These are phyloP conservation scores for Closterium sp. DNA, from an alignment of 139 green algal species.

Conservation along the genomic window DNA sequence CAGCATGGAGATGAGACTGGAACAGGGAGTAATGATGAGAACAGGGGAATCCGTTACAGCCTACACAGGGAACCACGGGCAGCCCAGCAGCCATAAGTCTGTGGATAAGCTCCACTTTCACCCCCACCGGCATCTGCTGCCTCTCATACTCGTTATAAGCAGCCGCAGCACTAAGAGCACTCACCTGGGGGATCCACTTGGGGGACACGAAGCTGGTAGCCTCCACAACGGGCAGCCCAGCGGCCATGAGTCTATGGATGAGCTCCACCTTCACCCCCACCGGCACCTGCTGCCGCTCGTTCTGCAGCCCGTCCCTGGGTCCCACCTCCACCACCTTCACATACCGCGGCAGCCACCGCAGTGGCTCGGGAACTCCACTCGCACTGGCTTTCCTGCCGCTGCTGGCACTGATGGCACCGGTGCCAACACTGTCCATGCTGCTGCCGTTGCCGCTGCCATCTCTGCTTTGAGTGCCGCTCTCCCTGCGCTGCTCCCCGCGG, in stretches of 20 bases:
- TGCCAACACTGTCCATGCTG: neutral
- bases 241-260: slow-evolving; percentile 65
- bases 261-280: slow-evolving; percentile 73
- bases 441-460: neutral
- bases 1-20: no score
- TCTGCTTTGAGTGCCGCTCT: no score
- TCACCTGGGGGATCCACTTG: slow-evolving; percentile 59
- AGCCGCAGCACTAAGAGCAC: neutral
- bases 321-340: slow-evolving; percentile 77
- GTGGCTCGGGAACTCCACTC: neutral
- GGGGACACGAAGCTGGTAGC: slow-evolving; percentile 85
- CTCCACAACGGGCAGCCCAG: slow-evolving; percentile 73
- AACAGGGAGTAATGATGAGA: neutral
- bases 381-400: neutral
- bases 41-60: neutral
- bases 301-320: slow-evolving; percentile 85
- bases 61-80: slow-evolving; percentile 15
- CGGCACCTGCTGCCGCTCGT: slow-evolving; percentile 64
- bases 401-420: no score
- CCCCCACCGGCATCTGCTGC: slow-evolving; percentile 54
- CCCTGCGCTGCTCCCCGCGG: neutral
- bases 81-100: slow-evolving; percentile 65
- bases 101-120: slow-evolving; percentile 76
- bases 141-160: slow-evolving; percentile 55
- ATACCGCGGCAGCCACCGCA: slow-evolving; percentile 23